Evolutionary conservation across 768 basidiomycete species (phyloP).

Genomic region (Crepidotus variabilis): DNA sequence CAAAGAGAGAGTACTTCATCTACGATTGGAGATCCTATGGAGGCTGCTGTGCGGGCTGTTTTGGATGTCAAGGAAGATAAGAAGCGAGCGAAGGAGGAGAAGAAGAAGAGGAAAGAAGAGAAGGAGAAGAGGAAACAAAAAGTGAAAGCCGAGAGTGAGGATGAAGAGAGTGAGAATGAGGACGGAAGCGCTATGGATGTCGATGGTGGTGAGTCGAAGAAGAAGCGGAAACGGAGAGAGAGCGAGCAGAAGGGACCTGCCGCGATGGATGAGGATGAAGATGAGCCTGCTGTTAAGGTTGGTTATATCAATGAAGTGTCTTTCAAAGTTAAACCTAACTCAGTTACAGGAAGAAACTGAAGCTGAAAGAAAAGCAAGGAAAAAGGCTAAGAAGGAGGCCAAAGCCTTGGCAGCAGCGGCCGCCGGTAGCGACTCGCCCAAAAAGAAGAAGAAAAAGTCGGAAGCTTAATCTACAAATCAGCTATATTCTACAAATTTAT

Average conservation of each 20-base stretch:
- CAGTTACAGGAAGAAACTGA: constrained; percentile 64
- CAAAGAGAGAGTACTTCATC: constrained; percentile 50
- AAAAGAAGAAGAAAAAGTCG: constrained; percentile 63
- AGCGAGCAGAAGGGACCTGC: constrained; percentile 18
- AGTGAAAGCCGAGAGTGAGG: constrained; percentile 36
- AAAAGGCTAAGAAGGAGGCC: constrained; percentile 74
- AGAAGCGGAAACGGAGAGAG: constrained; percentile 46
- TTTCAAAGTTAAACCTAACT: constrained; percentile 3
- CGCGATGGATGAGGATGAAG: constrained; percentile 27
- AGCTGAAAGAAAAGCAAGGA: constrained; percentile 78
- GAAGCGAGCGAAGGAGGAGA: constrained; percentile 75
- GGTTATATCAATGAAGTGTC: constrained; percentile 13
- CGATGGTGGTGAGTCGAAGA: constrained; percentile 9
- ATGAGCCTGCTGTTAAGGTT: constrained; percentile 37
- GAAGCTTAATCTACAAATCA: constrained; percentile 27
- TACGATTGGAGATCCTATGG: constrained; percentile 52
- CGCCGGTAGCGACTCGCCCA: constrained; percentile 30
- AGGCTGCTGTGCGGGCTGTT: constrained; percentile 69
- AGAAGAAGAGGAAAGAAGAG: constrained; percentile 64
- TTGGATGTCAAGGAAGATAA: constrained; percentile 88
- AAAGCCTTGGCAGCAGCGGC: constrained; percentile 49
- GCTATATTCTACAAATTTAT: background rate
- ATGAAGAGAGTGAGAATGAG: constrained; percentile 37
- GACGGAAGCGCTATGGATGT: constrained; percentile 40
- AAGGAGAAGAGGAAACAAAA: constrained; percentile 39